Base-by-base conservation (phyloP, 2,329 filamentous ascomycete genomes). In the Pseudopyrenochaeta lycopersici region DNA sequence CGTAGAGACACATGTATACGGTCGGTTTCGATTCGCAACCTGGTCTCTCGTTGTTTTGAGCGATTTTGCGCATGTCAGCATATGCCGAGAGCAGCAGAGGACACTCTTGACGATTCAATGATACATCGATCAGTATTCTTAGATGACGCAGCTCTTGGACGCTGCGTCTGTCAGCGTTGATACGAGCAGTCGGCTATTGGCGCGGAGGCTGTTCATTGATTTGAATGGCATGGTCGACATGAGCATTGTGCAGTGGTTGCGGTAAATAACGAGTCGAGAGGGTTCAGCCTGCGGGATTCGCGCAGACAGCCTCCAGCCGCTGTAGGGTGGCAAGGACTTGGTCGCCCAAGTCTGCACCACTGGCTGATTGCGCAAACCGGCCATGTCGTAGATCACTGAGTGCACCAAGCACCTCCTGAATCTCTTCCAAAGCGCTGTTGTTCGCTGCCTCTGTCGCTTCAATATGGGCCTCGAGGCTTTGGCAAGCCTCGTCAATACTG, bases 381-480 rank as follows among this genome's bases (percentile, higher is more conserved):
- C 92, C 92, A 67, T 95, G 94, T 40, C 90, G 87, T 49, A 96
- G 81, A 75, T 96, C 91, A 74, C 91, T 96, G 71, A 97, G 78
- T 42, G 85, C 86, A 29, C 89, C 89, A 14, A 95, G 84, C 0
- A 84, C 88, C 50, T 86, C 82, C 60, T 83, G 82, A 46, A 95
- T 83, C 10, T 85, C 84, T 3, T 83, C 79, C 5, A 90, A 74
- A 2, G 92, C 77, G 1, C 73, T 72, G 0, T 81, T 80, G 47
- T 89, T 86, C 62, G 94, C 88, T 30, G 83, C 78, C 62, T 91
- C 85, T 4, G 93, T 79, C 33, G 78, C 80, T 52, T 81, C 78
- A 49, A 94, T 85, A 68, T 95, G 89, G 17, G 81, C 81, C 67
- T 92, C 85, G 23, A 96, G 77, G 54, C 86, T 85, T 14, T 78